Conservation (phyloP, 2,329 filamentous ascomycete genomes). For the Phyllosticta ampelicida region DNA sequence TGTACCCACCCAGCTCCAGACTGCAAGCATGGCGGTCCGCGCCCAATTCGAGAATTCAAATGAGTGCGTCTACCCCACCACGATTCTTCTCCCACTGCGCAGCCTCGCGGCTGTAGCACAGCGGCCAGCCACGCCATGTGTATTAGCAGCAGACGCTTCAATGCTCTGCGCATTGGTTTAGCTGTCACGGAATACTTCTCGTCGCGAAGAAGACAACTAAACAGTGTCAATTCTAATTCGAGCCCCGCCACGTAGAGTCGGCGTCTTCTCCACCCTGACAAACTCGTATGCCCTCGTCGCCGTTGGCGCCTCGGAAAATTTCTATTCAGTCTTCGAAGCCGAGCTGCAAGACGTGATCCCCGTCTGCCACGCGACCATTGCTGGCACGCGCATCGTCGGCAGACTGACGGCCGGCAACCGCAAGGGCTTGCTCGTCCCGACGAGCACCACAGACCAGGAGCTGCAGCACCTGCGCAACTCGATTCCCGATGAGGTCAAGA, state of each 20-base stretch:
- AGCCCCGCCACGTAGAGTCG: constrained; percentile 53
- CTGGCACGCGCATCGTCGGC: constrained; percentile 90
- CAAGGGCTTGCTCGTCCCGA: constrained; percentile 92
- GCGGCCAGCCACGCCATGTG: neutral
- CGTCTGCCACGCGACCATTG: constrained; percentile 93
- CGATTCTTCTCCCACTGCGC: neutral
- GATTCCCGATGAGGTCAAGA: constrained; percentile 81
- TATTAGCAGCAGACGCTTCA: neutral
- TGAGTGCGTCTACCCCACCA: constrained; percentile 50
- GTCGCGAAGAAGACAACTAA: neutral
- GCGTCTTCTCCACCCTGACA: constrained; percentile 92
- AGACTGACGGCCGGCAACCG: constrained; percentile 93
- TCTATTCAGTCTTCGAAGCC: constrained; percentile 97
- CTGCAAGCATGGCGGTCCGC: constrained; percentile 40
- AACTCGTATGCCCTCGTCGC: constrained; percentile 95
- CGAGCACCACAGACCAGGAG: constrained; percentile 94
- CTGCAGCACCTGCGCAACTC: constrained; percentile 93
- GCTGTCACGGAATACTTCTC: neutral
- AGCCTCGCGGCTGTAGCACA: neutral
- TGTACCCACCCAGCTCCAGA: neutral
- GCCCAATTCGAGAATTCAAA: constrained; percentile 79
- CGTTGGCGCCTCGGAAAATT: constrained; percentile 93
- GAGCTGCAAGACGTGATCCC: constrained; percentile 96
- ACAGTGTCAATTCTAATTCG: constrained; percentile 1
- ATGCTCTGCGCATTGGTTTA: constrained; percentile 12